phyloP scores from a whole-genome alignment of 352 stramenopile species.

The Plasmopara muralis region DNA sequence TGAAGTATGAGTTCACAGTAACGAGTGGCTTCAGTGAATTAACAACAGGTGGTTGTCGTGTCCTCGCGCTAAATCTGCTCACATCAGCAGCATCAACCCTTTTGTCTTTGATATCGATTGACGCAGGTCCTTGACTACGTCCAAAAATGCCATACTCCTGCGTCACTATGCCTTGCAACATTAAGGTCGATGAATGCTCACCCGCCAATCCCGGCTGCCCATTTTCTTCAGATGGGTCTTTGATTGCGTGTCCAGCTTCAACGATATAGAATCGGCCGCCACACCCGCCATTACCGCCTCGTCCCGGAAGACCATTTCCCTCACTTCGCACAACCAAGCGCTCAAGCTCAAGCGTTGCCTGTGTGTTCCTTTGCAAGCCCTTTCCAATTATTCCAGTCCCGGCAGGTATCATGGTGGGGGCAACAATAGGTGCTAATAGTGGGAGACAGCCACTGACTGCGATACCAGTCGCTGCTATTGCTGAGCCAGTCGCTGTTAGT shows the following conservation, averaged over 20 bases:
- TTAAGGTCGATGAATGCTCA: background rate
- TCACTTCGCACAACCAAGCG: background rate
- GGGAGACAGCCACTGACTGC: conserved; percentile 2
- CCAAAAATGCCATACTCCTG: conserved; percentile 5
- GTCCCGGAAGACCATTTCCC: background rate
- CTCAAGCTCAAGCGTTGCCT: background rate
- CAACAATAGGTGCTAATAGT: conserved; percentile 1
- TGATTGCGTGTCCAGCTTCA: conserved; percentile 1
- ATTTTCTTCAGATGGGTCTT: background rate
- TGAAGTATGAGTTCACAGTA: too few species aligned
- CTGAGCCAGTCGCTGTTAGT: background rate
- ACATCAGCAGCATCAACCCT: too few species aligned
- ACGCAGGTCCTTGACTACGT: background rate
- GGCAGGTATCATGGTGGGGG: conserved; percentile 4
- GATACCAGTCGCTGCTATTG: conserved; percentile 1
- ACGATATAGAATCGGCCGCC: conserved; percentile 1
- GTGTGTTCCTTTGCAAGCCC: conserved; percentile 1
- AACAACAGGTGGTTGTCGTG: too few species aligned
- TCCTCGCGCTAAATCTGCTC: too few species aligned
- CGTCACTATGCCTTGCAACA: background rate
- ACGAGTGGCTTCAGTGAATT: too few species aligned
- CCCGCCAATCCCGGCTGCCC: too few species aligned
- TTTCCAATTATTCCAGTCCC: conserved; percentile 2
- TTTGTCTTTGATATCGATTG: too few species aligned
- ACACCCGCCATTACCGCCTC: conserved; percentile 1